A percentile compares a stretch with the other conserved stretches of the same genome.
Conservation (phyloP, 192 early-diverging fungal species). For the Funneliformis geosporum region DNA sequence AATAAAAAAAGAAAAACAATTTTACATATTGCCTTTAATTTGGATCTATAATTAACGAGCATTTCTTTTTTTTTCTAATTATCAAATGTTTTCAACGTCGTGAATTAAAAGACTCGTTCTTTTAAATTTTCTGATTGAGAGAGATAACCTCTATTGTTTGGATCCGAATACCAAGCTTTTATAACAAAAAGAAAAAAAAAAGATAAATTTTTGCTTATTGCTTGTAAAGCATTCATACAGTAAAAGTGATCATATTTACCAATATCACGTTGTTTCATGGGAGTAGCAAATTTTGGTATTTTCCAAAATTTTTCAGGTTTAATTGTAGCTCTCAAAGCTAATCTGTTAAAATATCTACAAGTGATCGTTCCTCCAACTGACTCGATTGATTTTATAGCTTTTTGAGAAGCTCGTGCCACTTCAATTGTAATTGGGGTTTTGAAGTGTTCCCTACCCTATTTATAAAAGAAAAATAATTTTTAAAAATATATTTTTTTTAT, state of each 20-base stretch:
- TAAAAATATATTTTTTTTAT: not conserved
- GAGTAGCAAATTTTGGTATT: constrained; percentile 68
- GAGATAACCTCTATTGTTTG: constrained; percentile 74
- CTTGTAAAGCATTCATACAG: not conserved
- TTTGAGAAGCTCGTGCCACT: constrained; percentile 76
- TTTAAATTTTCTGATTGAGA: constrained; percentile 27
- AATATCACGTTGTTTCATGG: constrained; percentile 63
- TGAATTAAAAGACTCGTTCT: not conserved
- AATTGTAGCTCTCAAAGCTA: constrained; percentile 72
- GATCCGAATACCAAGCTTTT: constrained; percentile 65
- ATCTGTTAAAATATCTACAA: constrained; percentile 76
- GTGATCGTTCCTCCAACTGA: constrained; percentile 78
- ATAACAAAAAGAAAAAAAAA: constrained; percentile 3
- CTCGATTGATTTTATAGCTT: constrained; percentile 83
- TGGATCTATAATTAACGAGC: no score
- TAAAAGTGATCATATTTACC: constrained; percentile 40
- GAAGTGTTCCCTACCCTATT: constrained; percentile 76
- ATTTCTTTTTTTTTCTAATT: not conserved
- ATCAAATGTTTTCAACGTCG: not conserved
- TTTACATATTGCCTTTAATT: not conserved
- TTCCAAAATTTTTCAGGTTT: constrained; percentile 79
- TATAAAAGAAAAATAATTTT: not conserved
- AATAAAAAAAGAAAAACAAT: no score
- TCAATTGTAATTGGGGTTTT: constrained; percentile 79
- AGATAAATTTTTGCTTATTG: not conserved